phyloP scores from a whole-genome alignment of 2,329 filamentous ascomycete species.

The Helotiales sp. region DNA sequence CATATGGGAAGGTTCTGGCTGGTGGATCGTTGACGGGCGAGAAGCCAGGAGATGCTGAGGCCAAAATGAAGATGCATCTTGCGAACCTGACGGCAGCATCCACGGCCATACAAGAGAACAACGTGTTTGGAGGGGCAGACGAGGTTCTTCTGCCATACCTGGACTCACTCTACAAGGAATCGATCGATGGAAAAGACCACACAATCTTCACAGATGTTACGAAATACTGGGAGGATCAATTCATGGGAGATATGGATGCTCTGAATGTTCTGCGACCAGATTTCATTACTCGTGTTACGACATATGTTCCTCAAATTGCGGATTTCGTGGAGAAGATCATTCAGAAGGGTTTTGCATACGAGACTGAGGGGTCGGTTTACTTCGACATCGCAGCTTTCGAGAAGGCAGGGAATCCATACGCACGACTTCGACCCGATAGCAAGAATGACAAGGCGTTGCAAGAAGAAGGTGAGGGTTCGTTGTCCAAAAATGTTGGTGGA shows the following conservation, averaged over 20 bases:
- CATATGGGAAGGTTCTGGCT: conserved; percentile 59
- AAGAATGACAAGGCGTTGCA: conserved; percentile 81
- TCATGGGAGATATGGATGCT: conserved; percentile 84
- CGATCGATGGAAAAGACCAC: conserved; percentile 65
- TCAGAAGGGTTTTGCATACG: conserved; percentile 85
- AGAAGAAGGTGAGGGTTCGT: conserved; percentile 87
- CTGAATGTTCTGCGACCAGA: conserved; percentile 86
- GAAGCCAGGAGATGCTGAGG: conserved; percentile 62
- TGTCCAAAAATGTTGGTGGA: conserved; percentile 63
- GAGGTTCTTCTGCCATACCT: conserved; percentile 82
- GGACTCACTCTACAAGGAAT: conserved; percentile 69
- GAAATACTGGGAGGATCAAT: conserved; percentile 82
- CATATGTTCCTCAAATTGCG: conserved; percentile 88
- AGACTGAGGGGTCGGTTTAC: conserved; percentile 84
- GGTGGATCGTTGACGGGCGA: conserved; percentile 61
- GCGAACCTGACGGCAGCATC: conserved; percentile 52
- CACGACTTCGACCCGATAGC: conserved; percentile 83
- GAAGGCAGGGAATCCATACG: conserved; percentile 81
- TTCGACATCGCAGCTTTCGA: conserved; percentile 92
- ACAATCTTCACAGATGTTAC: conserved; percentile 87
- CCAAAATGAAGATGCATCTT: conserved; percentile 76
- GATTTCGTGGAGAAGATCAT: conserved; percentile 71
- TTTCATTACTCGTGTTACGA: conserved; percentile 85
- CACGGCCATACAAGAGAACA: conserved; percentile 52
- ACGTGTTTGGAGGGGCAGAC: conserved; percentile 60